Base-by-base conservation (phyloP, 2,329 filamentous ascomycete genomes). In the Colletotrichum sojae region DNA sequence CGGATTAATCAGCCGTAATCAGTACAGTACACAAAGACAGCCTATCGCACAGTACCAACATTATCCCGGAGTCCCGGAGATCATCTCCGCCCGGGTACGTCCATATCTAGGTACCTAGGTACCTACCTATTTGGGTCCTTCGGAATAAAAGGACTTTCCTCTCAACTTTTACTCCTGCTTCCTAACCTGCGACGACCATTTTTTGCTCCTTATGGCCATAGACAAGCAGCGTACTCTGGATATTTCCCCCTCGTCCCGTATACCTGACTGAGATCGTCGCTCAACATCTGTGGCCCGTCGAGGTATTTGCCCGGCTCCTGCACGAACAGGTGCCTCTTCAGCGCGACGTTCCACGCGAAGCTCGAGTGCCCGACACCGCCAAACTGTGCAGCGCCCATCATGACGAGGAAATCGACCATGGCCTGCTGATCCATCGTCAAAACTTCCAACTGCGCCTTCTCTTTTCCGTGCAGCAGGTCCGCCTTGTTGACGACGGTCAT, bases 341-440 rank as follows among this genome's bases (percentile, higher is more conserved):
- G 66, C 5, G 77, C 77, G 15, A 79, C 71, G 39, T 73, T 78
- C 77, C 77, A 79, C 5, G 77, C 74, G 51, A 78, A 78, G 53
- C 77, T 78, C 1, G 76, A 78, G 59, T 74, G 72, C 5, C 75
- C 76, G 1, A 78, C 75, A n/a, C 77, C 77, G 71, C 77, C 76
- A 43, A 79, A 79, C 1, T 73, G 73, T 53, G 75, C 76, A 40
- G 76, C 73, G 46, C 75, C 75, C 71, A 78, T 74, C 75, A 79
- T 74, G 46, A 78, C 72, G 46, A 78, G 46, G 6, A 79, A 79
- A 63, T 79, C 77, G 15, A 79, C 73, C 63, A 78, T 69, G 5
- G 73, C 77, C 67, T 78, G 76, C 71, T 79, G 77, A 51, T 79
- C 77, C 59, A 77, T 77, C 1, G 74, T 73, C 36, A 79, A 46